A percentile compares a stretch with the other conserved stretches of the same genome.
phyloP scores from a whole-genome alignment of 1,139 yeast species.

The Hyphopichia fennica region DNA sequence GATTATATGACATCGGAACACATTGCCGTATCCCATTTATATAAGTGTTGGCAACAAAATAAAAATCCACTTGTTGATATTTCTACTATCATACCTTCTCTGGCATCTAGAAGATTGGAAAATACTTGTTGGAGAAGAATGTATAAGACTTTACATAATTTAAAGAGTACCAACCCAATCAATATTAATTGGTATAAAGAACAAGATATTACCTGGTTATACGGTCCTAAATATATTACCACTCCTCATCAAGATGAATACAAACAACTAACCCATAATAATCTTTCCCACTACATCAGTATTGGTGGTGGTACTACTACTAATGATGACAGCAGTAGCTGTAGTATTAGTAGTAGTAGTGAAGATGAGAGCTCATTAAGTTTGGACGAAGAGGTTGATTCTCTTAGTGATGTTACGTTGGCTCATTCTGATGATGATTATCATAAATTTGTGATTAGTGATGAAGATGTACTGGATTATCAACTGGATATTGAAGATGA shows the following conservation, averaged over 20 bases:
- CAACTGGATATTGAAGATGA: no score
- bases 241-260: no score
- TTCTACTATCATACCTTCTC: slow-evolving; percentile 25
- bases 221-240: slow-evolving; percentile 44
- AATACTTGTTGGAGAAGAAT: slow-evolving; percentile 47
- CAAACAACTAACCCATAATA: no score
- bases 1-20: slow-evolving; percentile 27
- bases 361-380: neutral
- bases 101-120: slow-evolving; percentile 28
- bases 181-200: slow-evolving; percentile 45
- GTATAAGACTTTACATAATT: slow-evolving; percentile 29
- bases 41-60: slow-evolving; percentile 24
- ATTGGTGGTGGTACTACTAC: no score
- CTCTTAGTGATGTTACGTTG: neutral
- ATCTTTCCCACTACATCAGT: no score
- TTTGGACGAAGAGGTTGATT: neutral
- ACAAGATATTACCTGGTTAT: slow-evolving; percentile 48
- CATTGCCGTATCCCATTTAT: slow-evolving; percentile 19
- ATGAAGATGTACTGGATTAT: no score
- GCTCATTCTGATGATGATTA: no score
- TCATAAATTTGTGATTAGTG: no score
- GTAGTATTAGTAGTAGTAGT: no score
- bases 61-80: slow-evolving; percentile 17
- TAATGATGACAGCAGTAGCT: no score
- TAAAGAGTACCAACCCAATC: slow-evolving; percentile 34